These are phyloP conservation scores for Chytridiales sp. DNA, from an alignment of 371 early-diverging fungal genomes.

Conservation along the genomic window DNA sequence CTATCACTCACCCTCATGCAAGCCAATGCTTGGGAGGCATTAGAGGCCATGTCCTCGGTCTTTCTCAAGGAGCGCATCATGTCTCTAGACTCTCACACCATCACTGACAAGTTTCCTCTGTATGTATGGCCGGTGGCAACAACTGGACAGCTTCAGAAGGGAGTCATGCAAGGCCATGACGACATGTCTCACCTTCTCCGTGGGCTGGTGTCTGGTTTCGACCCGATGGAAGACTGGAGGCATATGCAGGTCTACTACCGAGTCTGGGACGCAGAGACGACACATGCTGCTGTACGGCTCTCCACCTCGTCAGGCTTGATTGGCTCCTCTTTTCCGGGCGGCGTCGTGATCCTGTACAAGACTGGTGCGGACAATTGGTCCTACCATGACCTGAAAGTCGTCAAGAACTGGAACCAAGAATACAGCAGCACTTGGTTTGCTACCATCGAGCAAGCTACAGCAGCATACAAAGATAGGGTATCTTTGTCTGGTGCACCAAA, in stretches of 20 bases:
- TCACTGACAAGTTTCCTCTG: background rate
- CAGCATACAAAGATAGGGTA: background rate
- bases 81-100: constrained; percentile 3
- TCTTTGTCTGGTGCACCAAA: background rate
- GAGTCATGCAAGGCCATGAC: background rate
- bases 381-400: constrained; percentile 17
- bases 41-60: constrained; percentile 9
- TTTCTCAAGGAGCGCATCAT: constrained; percentile 18
- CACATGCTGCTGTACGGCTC: constrained; percentile 28
- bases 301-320: background rate
- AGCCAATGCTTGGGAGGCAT: constrained; percentile 6
- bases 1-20: constrained; percentile 26
- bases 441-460: constrained; percentile 11
- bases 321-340: background rate
- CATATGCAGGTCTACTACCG: constrained; percentile 10
- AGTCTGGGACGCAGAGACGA: constrained; percentile 31
- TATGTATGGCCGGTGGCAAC: background rate
- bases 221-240: background rate
- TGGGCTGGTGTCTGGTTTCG: background rate
- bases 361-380: constrained; percentile 11
- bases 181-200: background rate
- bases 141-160: background rate
- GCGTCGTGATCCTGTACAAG: constrained; percentile 5
- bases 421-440: constrained; percentile 3
- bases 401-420: constrained; percentile 5